phyloP scores from a whole-genome alignment of 305 asterid species.

The Fraxinus ornus region DNA sequence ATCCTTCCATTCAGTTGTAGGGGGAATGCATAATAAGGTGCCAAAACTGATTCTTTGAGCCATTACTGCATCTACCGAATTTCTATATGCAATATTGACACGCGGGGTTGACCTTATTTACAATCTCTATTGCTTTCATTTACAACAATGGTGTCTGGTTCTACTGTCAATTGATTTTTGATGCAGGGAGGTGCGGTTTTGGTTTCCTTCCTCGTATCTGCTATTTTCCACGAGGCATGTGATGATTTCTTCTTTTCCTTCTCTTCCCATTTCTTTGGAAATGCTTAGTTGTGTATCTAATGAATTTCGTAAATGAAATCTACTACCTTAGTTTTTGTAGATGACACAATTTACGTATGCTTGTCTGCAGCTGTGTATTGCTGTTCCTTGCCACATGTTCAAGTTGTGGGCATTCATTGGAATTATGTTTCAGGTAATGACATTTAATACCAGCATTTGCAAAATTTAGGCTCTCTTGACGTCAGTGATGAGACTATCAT shows the following conservation, averaged over 20 bases:
- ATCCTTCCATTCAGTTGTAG: background rate
- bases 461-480: background rate
- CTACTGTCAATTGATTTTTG: conserved; percentile 25
- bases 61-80: background rate
- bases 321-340: conserved; percentile 4
- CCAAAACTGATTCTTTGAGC: background rate
- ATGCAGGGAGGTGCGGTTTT: conserved; percentile 74
- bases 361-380: conserved; percentile 74
- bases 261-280: conserved; percentile 9
- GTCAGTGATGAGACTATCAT: background rate
- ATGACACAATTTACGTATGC: conserved; percentile 22
- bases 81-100: background rate
- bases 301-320: conserved; percentile 9
- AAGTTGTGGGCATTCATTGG: conserved; percentile 95
- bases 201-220: conserved; percentile 87
- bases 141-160: background rate
- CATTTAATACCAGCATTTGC: background rate
- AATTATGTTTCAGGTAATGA: conserved; percentile 87
- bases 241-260: conserved; percentile 9
- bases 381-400: conserved; percentile 96
- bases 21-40: background rate
- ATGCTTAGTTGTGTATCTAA: conserved; percentile 19
- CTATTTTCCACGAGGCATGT: conserved; percentile 95
- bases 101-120: background rate
- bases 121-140: background rate